Evolutionary conservation across 2,329 filamentous ascomycete species (phyloP).

Genomic region (Diaporthe ilicicola): DNA sequence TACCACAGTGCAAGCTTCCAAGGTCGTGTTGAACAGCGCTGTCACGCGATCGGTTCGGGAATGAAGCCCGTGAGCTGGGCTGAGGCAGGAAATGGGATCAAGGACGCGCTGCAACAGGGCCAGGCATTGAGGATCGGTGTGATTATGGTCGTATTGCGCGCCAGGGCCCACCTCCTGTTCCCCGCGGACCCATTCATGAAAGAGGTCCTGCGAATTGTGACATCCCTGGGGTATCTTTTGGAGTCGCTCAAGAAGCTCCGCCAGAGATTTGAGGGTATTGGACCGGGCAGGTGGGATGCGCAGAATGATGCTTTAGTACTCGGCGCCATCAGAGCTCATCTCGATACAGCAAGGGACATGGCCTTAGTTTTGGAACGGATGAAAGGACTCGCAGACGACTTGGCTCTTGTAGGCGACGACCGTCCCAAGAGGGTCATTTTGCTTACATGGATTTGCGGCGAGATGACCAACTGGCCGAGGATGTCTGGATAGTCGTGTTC

Average conservation of each 20-base stretch:
- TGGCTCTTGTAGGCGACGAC: background rate
- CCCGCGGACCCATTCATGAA: background rate
- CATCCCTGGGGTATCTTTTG: background rate
- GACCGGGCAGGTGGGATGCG: background rate
- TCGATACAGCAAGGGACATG: background rate
- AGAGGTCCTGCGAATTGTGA: background rate
- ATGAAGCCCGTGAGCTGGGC: background rate
- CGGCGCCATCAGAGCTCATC: background rate
- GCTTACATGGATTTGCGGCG: background rate
- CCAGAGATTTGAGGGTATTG: background rate
- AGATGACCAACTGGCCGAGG: background rate
- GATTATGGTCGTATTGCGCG: background rate
- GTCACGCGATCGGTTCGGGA: background rate
- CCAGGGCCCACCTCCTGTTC: background rate
- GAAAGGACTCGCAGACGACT: background rate
- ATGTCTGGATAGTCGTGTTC: background rate
- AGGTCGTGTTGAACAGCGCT: background rate
- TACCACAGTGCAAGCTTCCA: background rate
- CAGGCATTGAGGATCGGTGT: background rate
- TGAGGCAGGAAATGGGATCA: background rate
- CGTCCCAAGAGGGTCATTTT: background rate
- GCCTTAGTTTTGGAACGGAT: background rate
- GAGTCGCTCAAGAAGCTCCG: background rate
- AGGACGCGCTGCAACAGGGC: background rate
- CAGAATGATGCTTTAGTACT: background rate